These are phyloP conservation scores for Oryza brachyantha DNA, from an alignment of 176 grass and related monocot species.

Conservation along the genomic window DNA sequence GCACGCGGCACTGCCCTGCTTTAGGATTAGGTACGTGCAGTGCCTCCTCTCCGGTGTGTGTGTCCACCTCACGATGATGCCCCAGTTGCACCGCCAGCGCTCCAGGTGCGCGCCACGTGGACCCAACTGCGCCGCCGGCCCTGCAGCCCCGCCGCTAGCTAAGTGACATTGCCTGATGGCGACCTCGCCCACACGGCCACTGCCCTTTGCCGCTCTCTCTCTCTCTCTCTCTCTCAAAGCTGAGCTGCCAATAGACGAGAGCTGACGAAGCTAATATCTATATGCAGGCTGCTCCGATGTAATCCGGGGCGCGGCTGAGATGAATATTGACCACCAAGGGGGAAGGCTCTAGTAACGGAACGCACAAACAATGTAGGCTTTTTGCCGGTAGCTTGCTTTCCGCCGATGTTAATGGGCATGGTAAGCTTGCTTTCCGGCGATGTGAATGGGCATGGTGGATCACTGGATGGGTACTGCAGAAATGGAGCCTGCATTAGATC, in stretches of 20 bases:
- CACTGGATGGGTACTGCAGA: not conserved
- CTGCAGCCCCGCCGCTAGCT: not conserved
- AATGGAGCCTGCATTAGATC: not conserved
- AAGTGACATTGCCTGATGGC: not conserved
- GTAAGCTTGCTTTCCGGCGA: not conserved
- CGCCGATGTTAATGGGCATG: not conserved
- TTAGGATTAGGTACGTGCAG: constrained; percentile 26
- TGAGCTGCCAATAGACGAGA: constrained; percentile 5
- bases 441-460: not conserved
- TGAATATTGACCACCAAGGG: not conserved
- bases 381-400: not conserved
- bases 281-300: not conserved
- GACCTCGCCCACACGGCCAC: too few relatives aligned
- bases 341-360: not conserved
- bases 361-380: not conserved
- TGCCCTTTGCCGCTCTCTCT: too few relatives aligned
- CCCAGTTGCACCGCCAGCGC: constrained; percentile 41
- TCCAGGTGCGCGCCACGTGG: constrained; percentile 31
- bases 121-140: constrained; percentile 35
- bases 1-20: not conserved
- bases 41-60: not conserved
- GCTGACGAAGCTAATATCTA: not conserved
- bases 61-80: constrained; percentile 26
- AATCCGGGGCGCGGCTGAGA: not conserved
- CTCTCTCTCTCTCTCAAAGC: too few relatives aligned